These are phyloP conservation scores for Blastobotrys terrestris DNA, from an alignment of 805 yeast genomes.

Conservation along the genomic window DNA sequence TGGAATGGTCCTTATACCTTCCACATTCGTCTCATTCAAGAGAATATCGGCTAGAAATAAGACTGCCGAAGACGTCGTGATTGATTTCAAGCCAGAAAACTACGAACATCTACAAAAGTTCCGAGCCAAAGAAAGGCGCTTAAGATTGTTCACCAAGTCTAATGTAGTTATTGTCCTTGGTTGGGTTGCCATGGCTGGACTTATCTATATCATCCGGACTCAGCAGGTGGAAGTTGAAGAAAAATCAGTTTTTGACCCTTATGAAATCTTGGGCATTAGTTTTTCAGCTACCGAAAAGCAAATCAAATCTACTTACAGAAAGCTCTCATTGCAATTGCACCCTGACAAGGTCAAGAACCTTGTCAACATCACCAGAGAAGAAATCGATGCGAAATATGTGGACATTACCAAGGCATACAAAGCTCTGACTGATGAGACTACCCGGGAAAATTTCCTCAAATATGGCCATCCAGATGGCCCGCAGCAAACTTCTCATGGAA, in stretches of 20 bases:
- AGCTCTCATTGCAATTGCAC: slow-evolving; percentile 80
- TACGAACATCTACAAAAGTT: slow-evolving; percentile 20
- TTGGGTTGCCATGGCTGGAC: slow-evolving; percentile 50
- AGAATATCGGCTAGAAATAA: slow-evolving; percentile 19
- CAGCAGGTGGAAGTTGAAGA: slow-evolving; percentile 30
- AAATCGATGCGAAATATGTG: slow-evolving; percentile 72
- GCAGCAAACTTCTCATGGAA: slow-evolving; percentile 82
- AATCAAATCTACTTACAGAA: slow-evolving; percentile 76
- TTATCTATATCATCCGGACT: slow-evolving; percentile 32
- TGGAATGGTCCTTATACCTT: slow-evolving; percentile 61
- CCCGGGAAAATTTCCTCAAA: slow-evolving; percentile 71
- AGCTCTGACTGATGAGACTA: slow-evolving; percentile 85
- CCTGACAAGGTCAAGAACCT: slow-evolving; percentile 80
- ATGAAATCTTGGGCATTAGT: slow-evolving; percentile 72
- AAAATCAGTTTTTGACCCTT: slow-evolving; percentile 71
- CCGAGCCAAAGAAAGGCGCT: slow-evolving; percentile 22
- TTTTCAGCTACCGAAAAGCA: slow-evolving; percentile 66
- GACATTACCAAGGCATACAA: slow-evolving; percentile 87
- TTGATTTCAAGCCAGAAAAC: slow-evolving; percentile 16
- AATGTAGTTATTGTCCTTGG: slow-evolving; percentile 42
- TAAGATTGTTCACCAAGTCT: slow-evolving; percentile 28
- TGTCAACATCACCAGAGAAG: slow-evolving; percentile 49
- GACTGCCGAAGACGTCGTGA: slow-evolving; percentile 5
- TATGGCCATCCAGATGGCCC: slow-evolving; percentile 99
- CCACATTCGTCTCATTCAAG: slow-evolving; percentile 32